A percentile compares a stretch with the other conserved stretches of the same genome.
Conservation (phyloP, 2,329 filamentous ascomycete genomes). For the Ophiostoma sp. region DNA sequence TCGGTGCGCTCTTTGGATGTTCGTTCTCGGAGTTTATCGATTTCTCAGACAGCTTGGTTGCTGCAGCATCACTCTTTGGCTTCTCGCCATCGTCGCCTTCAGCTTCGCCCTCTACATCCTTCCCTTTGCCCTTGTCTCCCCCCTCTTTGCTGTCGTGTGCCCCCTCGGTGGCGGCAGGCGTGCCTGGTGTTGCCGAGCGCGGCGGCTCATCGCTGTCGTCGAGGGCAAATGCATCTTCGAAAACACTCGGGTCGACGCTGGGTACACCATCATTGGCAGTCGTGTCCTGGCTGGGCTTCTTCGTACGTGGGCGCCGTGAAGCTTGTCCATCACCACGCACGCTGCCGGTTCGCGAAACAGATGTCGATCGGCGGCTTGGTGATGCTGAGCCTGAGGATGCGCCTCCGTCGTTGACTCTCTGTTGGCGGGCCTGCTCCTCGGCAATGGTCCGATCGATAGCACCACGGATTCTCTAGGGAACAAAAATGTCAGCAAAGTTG, state of each 20-base stretch:
- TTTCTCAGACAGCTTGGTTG: neutral
- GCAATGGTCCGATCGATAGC: conserved; percentile 85
- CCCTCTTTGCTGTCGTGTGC: conserved; percentile 1
- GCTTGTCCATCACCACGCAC: conserved; percentile 38
- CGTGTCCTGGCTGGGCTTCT: conserved; percentile 44
- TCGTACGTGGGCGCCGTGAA: conserved; percentile 42
- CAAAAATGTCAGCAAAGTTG: neutral
- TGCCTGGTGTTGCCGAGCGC: conserved; percentile 38
- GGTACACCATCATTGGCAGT: conserved; percentile 40
- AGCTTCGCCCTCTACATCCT: neutral
- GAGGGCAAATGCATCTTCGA: conserved; percentile 81
- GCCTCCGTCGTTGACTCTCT: conserved; percentile 48
- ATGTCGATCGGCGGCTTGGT: conserved; percentile 39
- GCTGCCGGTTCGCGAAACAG: conserved; percentile 44
- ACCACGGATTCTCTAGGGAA: conserved; percentile 70
- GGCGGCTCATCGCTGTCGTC: conserved; percentile 76
- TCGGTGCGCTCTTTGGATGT: neutral
- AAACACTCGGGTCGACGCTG: conserved; percentile 81
- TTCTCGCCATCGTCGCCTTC: neutral
- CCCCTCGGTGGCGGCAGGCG: conserved; percentile 13
- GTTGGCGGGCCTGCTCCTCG: conserved; percentile 84
- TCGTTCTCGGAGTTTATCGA: neutral
- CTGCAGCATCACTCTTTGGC: neutral
- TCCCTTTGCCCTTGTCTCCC: neutral
- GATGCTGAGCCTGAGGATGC: conserved; percentile 45